These are phyloP conservation scores for Yamadazyma atmosphaerica DNA, from an alignment of 1,139 yeast species.

Conservation along the genomic window DNA sequence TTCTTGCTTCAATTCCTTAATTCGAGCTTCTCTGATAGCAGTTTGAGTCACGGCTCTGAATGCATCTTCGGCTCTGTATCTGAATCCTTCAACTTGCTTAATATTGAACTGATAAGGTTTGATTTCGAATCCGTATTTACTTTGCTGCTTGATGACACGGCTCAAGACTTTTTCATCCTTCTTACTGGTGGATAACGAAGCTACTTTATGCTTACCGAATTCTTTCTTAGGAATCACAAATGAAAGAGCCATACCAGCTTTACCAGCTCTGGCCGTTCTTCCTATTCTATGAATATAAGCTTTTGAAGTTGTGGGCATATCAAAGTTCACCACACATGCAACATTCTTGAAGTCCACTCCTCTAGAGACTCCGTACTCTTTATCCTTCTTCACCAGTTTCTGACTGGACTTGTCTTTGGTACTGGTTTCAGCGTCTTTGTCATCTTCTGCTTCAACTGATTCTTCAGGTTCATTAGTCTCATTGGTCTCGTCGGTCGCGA, in stretches of 20 bases:
- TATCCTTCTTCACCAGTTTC: conserved; percentile 51
- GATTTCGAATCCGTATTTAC: conserved; percentile 67
- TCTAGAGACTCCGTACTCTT: conserved; percentile 91
- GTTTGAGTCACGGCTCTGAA: conserved; percentile 91
- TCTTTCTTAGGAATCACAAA: conserved; percentile 84
- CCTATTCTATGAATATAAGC: conserved; percentile 95
- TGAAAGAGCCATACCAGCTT: conserved; percentile 91
- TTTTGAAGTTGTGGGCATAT: conserved; percentile 85
- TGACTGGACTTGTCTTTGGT: conserved; percentile 21
- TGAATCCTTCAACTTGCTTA: conserved; percentile 91
- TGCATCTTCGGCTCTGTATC: conserved; percentile 97
- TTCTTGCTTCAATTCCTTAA: conserved; percentile 86
- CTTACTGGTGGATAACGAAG: conserved; percentile 68
- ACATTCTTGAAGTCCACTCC: conserved; percentile 97
- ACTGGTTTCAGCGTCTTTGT: conserved; percentile 21
- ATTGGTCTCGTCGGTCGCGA: conserved; percentile 92
- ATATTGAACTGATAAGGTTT: conserved; percentile 89
- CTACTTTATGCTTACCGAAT: conserved; percentile 86
- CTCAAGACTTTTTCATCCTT: conserved; percentile 83
- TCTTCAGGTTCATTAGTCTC: conserved; percentile 51
- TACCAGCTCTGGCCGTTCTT: conserved; percentile 97
- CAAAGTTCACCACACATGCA: conserved; percentile 95
- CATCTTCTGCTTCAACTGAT: conserved; percentile 46
- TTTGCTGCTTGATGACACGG: conserved; percentile 76
- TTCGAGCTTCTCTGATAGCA: conserved; percentile 90